Evolutionary conservation across 176 grass and related monocot genomes (phyloP), one percentile per base, ranked within the genome.

Genomic region (Miscanthus lutarioriparius): DNA sequence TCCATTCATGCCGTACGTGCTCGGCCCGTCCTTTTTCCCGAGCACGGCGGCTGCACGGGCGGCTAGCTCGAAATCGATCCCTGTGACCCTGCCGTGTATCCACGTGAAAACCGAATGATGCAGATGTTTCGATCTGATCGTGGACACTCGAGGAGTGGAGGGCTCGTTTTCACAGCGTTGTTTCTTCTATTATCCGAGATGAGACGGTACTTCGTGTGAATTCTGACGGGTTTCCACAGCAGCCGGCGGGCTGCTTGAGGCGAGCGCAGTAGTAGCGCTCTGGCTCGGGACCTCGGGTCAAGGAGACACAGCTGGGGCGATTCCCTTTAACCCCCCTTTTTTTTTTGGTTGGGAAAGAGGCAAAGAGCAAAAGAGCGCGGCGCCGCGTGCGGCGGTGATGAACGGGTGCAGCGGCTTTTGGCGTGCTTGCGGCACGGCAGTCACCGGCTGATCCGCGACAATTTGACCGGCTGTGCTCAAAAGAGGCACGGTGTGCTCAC

Each of bases 331-430:
- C 10, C 26, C 9, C 2, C 32, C n/a, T n/a, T n/a, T 3, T 39
- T 75, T 25, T 38, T 51, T 64, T 20, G 12, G 43, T 10, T 20
- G 14, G 76, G 41, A 86, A 15, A 47, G 58, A 38, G 10, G 44
- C n/a, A n/a, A 74, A 74, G 58, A 38, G 5, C 27, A 51, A 48
- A 67, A 67, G 28, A 16, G n/a, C n/a, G n/a, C n/a, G n/a, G n/a
- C n/a, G n/a, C n/a, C n/a, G n/a, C n/a, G 27, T 11, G 77, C 56
- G 85, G 69, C 69, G 77, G 77, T 67, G 77, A 67, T 78, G 59
- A 39, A 44, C 77, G 77, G 61, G 77, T 41, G 65, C 85, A 11
- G 32, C 59, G 56, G 77, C 85, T 86, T 74, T 86, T 74, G 15
- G 8, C 28, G 13, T 10, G 67, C 33, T 40, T 4, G 35, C 49